Evolutionary conservation across 1,284 basidiomycete genomes (phyloP), one percentile per base, ranked within the genome.

Genomic region (Quambalaria eucalypti): DNA sequence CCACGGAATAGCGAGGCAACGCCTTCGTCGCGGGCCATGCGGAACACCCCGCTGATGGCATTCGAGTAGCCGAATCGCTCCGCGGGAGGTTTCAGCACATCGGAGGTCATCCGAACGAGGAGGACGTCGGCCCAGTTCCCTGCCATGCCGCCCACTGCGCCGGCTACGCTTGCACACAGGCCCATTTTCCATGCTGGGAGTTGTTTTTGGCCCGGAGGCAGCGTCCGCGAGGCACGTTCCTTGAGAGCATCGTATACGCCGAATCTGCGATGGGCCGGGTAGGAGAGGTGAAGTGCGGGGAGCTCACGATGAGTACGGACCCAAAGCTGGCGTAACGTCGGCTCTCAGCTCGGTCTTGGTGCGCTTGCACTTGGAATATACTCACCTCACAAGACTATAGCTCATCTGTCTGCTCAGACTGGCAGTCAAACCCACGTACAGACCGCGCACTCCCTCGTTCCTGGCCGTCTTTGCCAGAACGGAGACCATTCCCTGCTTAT

Each of bases 11-110:
- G 70, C 8, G 76, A 73, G 1, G 57, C 52, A 4, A 76, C 55
- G 16, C 81, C 80, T 62, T 81, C 81, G 5, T 79, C 77, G 14
- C 60, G 56, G 14, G 77, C 75, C 69, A 81, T 79, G 42, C 77
- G 61, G 50, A 77, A 75, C 14, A 81, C 52, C 0, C 80, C 80
- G 23, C 78, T 68, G 26, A 79, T 50, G 23, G 78, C 77, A 60
- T 80, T 78, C 19, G 73, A 54, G 57, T 78, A 78, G 47, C 54
- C 55, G 51, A 65, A 74, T 9, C 67, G 60, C 14, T 73, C 54
- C n/a, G 56, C 59, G 0, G 65, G 63, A 3, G 65, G 63, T 48
- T 69, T 71, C 49, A 73, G 68, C 44, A 77, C 64, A 58, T 78
- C 77, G 12, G 72, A 71, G 5, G 76, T 78, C 77, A 78, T 78